Conservation (phyloP, 371 early-diverging fungal species). For the Mortierella sp. region DNA sequence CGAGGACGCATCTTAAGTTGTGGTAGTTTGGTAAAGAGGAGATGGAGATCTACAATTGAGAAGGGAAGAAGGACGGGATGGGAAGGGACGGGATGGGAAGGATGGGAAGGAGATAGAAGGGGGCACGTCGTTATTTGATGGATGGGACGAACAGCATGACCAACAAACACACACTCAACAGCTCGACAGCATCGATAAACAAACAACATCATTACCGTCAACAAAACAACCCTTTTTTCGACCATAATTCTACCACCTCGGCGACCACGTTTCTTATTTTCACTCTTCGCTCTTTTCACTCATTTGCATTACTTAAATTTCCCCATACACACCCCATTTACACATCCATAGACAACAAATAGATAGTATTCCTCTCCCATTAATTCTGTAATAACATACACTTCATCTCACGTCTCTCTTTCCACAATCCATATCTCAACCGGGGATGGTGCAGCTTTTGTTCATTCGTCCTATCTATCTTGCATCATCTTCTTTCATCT, state of each 20-base stretch:
- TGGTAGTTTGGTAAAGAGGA: conserved; percentile 34
- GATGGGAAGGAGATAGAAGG: not conserved
- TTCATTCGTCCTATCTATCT: not conserved
- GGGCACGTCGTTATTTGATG: conserved; percentile 5
- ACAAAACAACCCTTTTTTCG: not conserved
- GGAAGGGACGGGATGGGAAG: not conserved
- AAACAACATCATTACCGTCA: not conserved
- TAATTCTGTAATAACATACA: not conserved
- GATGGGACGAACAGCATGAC: not conserved
- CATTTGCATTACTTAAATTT: not conserved
- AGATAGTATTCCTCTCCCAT: not conserved
- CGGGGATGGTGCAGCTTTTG: not conserved
- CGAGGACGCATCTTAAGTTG: conserved; percentile 34
- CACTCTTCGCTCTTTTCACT: not conserved
- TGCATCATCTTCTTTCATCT: not conserved
- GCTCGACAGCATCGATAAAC: not conserved
- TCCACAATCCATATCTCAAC: not conserved
- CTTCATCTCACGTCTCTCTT: too few species aligned
- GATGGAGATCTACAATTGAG: not conserved
- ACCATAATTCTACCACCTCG: not conserved
- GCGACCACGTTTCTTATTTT: not conserved
- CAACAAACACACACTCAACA: not conserved
- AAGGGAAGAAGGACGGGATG: not conserved
- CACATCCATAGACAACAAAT: conserved; percentile 1
- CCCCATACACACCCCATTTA: not conserved